A percentile compares a stretch with the other conserved stretches of the same genome.
phyloP scores from a whole-genome alignment of 805 yeast species.

The Candida verbasci region DNA sequence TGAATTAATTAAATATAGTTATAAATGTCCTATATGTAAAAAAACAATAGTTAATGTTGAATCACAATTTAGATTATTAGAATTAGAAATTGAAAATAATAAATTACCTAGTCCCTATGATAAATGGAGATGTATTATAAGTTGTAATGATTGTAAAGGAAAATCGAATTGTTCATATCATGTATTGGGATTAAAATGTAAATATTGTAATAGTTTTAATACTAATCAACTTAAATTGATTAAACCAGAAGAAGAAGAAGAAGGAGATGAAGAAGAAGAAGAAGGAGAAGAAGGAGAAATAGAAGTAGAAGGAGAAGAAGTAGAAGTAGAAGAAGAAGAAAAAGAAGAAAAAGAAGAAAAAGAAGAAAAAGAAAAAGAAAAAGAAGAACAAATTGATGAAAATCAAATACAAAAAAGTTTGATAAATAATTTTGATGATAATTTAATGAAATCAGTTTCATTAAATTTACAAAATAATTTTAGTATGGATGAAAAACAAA shows the following conservation, averaged over 20 bases:
- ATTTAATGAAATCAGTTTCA: conserved; percentile 26
- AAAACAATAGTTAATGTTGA: conserved; percentile 84
- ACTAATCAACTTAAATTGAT: conserved; percentile 68
- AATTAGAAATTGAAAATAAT: conserved; percentile 73
- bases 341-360: too few species aligned
- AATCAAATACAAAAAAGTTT: conserved; percentile 18
- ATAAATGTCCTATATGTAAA: conserved; percentile 89
- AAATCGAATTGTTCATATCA: conserved; percentile 74
- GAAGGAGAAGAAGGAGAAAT: conserved; percentile 20
- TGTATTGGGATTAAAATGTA: conserved; percentile 82
- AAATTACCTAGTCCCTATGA: conserved; percentile 78
- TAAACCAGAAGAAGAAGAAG: conserved; percentile 57
- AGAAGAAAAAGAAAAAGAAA: conserved; percentile 49
- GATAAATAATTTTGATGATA: conserved; percentile 9
- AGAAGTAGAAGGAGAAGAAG: too few species aligned
- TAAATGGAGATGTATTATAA: conserved; percentile 68
- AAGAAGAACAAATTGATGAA: conserved; percentile 15
- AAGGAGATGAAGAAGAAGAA: conserved; percentile 19
- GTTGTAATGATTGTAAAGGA: conserved; percentile 86
- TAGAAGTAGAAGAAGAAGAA: too few species aligned
- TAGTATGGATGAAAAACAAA: conserved; percentile 28
- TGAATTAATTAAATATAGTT: conserved; percentile 75
- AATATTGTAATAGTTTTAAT: conserved; percentile 82
- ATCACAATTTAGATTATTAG: conserved; percentile 80
- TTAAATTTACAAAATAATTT: conserved; percentile 36